Base-by-base conservation (phyloP, 345 rosid genomes). In the Pugionium cornutum region DNA sequence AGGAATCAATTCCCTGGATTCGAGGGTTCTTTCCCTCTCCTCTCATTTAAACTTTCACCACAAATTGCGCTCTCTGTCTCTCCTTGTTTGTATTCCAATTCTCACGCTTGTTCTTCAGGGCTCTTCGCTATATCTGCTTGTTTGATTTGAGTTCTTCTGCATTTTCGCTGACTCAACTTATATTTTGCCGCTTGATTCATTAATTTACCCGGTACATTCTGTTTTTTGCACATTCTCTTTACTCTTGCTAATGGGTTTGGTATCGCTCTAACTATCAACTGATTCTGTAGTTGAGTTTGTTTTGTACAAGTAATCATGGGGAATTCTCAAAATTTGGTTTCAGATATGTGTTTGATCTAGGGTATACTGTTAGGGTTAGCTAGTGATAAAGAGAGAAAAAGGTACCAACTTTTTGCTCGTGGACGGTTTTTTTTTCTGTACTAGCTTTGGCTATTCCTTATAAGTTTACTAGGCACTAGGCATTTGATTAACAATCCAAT, bases 11-110 rank as follows among this genome's bases (percentile, higher is more conserved):
- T 73, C 72, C 71, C 71, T 59, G 5, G 42, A 52, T 11, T 66
- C 67, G 62, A 73, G 76, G 73, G 66, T 65, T 65, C 53, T 49
- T 57, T 55, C 63, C 53, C 58, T 43, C 53, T 65, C 56, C 42
- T 55, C 64, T 50, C 55, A 62, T 54, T 62, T 48, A 31, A 48
- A 41, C 46, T 28, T 8, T 64, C 58, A 53, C 70, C 62, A 66
- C 70, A 53, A 66, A 43, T 51, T 35, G 5, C 41, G 52, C 33
- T 45, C n/a, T 49, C 70, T 64, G n/a, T 69, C 48, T 67, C 71
- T 45, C 4, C 49, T 27, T 34, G 37, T 26, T 6, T 56, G 6
- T 39, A 32, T 68, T 46, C 42, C 33, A 40, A 32, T 11, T 72
- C 69, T 56, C 64, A 56, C n/a, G 40, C 58, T 32, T 46, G 7